These are phyloP conservation scores for Fistulina hepatica DNA, from an alignment of 1,284 basidiomycete species.

Conservation along the genomic window DNA sequence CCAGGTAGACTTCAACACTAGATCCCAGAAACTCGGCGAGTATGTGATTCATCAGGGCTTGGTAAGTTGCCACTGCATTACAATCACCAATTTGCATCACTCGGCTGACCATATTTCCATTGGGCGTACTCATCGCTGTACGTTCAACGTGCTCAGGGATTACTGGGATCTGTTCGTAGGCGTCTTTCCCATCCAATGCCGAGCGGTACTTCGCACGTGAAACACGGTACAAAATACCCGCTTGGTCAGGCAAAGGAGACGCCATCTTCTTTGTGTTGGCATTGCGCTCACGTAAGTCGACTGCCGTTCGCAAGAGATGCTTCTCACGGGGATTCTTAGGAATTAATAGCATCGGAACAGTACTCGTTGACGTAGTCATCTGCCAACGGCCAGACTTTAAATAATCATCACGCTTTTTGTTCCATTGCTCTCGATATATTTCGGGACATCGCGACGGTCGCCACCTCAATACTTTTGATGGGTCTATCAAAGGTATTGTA, in stretches of 20 bases:
- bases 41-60: conserved; percentile 14
- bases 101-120: conserved; percentile 17
- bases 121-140: conserved; percentile 10
- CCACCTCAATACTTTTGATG: conserved; percentile 2
- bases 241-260: conserved; percentile 17
- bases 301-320: background rate
- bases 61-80: conserved; percentile 9
- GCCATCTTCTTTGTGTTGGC: conserved; percentile 22
- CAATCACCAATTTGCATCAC: conserved; percentile 15
- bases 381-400: conserved; percentile 8
- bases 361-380: conserved; percentile 5
- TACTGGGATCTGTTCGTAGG: conserved; percentile 11
- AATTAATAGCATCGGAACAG: conserved; percentile 8
- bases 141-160: conserved; percentile 1
- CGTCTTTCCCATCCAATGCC: conserved; percentile 6
- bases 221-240: conserved; percentile 9
- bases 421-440: conserved; percentile 3
- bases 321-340: conserved; percentile 5
- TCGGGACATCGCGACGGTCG: conserved; percentile 8
- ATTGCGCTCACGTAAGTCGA: conserved; percentile 10
- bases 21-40: conserved; percentile 5
- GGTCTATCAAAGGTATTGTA: conserved; percentile 7
- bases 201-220: conserved; percentile 8
- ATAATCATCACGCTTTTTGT: conserved; percentile 8
- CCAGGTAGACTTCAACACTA: conserved; percentile 8